Conservation (phyloP, 306 rosid species). For the Lathyrus tuberosus region DNA sequence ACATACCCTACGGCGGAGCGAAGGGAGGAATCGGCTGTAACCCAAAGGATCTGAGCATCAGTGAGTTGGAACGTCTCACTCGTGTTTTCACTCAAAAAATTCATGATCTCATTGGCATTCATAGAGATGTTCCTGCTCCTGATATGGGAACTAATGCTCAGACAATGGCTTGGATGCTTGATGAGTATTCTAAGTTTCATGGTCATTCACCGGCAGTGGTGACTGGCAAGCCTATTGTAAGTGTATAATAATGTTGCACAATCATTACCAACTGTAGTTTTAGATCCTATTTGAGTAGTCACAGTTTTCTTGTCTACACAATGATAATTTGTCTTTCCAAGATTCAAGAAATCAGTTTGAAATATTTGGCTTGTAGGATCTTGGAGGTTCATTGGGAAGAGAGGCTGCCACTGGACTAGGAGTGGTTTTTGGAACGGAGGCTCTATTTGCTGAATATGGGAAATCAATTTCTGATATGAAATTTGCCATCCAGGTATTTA, state of each 20-base stretch:
- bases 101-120: conserved; percentile 72
- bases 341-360: conserved; percentile 8
- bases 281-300: not conserved
- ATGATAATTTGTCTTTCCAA: not conserved
- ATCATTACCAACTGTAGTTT: not conserved
- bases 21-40: conserved; percentile 80
- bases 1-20: conserved; percentile 80
- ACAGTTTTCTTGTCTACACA: not conserved
- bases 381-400: conserved; percentile 77
- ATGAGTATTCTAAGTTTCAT: conserved; percentile 78
- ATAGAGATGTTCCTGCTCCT: conserved; percentile 78
- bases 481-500: conserved; percentile 65
- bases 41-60: conserved; percentile 60
- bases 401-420: conserved; percentile 73
- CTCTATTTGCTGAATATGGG: conserved; percentile 62
- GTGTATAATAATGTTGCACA: conserved; percentile 12
- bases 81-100: conserved; percentile 77
- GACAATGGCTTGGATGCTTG: conserved; percentile 87
- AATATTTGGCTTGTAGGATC: conserved; percentile 50
- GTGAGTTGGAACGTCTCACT: conserved; percentile 67
- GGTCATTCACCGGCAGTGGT: conserved; percentile 77
- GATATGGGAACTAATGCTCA: conserved; percentile 73
- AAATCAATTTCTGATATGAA: conserved; percentile 51
- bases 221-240: conserved; percentile 73
- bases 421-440: conserved; percentile 60